Evolutionary conservation across 2,329 filamentous ascomycete genomes (phyloP).

Genomic region (Aulographum hederae): DNA sequence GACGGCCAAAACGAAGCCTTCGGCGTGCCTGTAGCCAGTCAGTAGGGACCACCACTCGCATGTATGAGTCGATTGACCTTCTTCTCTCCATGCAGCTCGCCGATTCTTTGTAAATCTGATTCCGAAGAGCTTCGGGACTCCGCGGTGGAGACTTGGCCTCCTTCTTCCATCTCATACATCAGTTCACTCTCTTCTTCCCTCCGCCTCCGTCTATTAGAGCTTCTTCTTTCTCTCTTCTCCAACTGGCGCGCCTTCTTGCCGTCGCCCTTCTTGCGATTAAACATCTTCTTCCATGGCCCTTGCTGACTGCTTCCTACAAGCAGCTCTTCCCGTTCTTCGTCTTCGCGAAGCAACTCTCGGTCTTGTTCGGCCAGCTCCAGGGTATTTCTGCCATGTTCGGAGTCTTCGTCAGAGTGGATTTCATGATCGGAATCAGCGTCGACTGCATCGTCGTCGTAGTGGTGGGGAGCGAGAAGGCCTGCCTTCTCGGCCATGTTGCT

Average conservation of each 20-base stretch:
- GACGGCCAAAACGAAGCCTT: conserved; percentile 19
- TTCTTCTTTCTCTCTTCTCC: conserved; percentile 29
- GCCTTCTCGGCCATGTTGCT: conserved; percentile 27
- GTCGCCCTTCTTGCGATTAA: conserved; percentile 8
- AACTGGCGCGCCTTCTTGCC: conserved; percentile 10
- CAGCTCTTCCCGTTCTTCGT: conserved; percentile 27
- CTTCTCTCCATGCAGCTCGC: conserved; percentile 27
- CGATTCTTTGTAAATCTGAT: conserved; percentile 32
- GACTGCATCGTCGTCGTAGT: neutral
- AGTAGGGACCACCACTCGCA: too few relatives aligned
- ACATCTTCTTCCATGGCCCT: conserved; percentile 9
- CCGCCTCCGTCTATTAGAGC: conserved; percentile 23
- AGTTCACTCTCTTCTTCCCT: conserved; percentile 54
- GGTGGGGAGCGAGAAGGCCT: neutral
- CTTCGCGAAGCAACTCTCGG: conserved; percentile 22
- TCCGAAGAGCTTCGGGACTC: conserved; percentile 39
- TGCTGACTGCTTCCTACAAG: conserved; percentile 13
- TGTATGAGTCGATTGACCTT: conserved; percentile 10
- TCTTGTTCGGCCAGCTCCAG: conserved; percentile 17
- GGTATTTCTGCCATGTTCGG: conserved; percentile 11
- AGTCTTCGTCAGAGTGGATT: neutral
- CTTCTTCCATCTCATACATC: conserved; percentile 85
- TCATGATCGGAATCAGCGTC: neutral
- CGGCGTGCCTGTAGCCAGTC: conserved; percentile 7
- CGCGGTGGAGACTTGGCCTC: conserved; percentile 45